Evolutionary conservation across 1,284 basidiomycete species (phyloP), one percentile per base, ranked within the genome.

Genomic region (Leccinum subfulvum): DNA sequence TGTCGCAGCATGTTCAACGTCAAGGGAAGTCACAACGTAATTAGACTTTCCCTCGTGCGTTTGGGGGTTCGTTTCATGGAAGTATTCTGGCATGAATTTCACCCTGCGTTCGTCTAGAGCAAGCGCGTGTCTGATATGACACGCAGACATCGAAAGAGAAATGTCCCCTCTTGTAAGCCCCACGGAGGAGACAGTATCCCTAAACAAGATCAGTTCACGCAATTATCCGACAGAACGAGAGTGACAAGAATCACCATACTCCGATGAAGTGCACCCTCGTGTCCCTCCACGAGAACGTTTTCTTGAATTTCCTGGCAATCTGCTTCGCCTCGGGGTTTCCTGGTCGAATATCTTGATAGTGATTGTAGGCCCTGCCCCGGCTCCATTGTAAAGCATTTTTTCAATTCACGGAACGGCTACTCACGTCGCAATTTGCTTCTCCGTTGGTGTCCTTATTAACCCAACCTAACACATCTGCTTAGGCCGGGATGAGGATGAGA

Each of bases 171-270:
- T 65, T 3, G 66, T 33, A 23, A 51, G 21, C 21, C 49, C 49
- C 49, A 51, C 49, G 13, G 49, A 51, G 7, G 49, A 51, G 21
- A 78, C 75, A 0, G 76, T 78, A 63, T 80, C 80, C 80, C 79
- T 80, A 1, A 16, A 28, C 1, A 5, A 14, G 49, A 49, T 57
- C 0, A 14, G n/a, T 28, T 18, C 26, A 30, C 3, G 26, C 26
- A 3, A 30, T 30, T 7, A 13, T n/a, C 2, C 11, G 14, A 16
- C 11, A n/a, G 13, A 28, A 49, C n/a, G 26, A 30, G 28, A 18
- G 5, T 16, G 26, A 3, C 1, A 18, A 57, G 26, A 23, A n/a
- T 47, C 5, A 57, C 78, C 78, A 79, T 9, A 69, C 75, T 8
- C 77, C 78, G 8, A 78, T 62, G 57, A 79, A 78, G 44, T 79